Conservation (phyloP, 768 basidiomycete genomes). For the Kwoniella sp. region DNA sequence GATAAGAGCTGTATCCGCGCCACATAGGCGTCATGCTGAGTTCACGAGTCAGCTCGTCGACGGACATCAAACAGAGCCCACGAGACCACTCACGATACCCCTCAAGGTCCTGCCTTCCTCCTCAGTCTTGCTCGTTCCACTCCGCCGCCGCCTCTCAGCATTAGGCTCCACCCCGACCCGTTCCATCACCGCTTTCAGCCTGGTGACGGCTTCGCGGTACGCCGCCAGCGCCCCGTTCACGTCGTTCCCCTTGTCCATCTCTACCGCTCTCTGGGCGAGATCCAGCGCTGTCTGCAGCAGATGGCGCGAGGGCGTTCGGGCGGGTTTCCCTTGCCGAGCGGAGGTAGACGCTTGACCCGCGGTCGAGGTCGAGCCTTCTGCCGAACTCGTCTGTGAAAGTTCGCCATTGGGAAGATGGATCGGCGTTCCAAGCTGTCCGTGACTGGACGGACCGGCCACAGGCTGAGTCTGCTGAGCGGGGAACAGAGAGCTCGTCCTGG, state of each 20-base stretch:
- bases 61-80: no score
- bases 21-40: slow-evolving; percentile 49
- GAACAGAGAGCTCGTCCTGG: slow-evolving; percentile 12
- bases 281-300: slow-evolving; percentile 46
- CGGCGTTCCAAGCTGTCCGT: no score
- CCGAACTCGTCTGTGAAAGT: no score
- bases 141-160: slow-evolving; percentile 15
- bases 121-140: slow-evolving; percentile 23
- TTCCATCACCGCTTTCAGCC: slow-evolving; percentile 46
- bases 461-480: neutral
- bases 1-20: slow-evolving; percentile 42
- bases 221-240: slow-evolving; percentile 41
- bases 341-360: no score
- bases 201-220: slow-evolving; percentile 44
- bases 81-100: slow-evolving; percentile 48
- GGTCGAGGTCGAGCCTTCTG: no score
- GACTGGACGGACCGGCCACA: neutral
- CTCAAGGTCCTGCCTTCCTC: slow-evolving; percentile 47
- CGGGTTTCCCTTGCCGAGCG: no score
- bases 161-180: slow-evolving; percentile 41
- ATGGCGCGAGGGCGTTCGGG: slow-evolving; percentile 40
- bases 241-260: slow-evolving; percentile 47
- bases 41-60: neutral
- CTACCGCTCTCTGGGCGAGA: slow-evolving; percentile 46
- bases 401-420: no score